These are phyloP conservation scores for Evansstolkia leycettana DNA, from an alignment of 495 filamentous ascomycete genomes.

Conservation along the genomic window DNA sequence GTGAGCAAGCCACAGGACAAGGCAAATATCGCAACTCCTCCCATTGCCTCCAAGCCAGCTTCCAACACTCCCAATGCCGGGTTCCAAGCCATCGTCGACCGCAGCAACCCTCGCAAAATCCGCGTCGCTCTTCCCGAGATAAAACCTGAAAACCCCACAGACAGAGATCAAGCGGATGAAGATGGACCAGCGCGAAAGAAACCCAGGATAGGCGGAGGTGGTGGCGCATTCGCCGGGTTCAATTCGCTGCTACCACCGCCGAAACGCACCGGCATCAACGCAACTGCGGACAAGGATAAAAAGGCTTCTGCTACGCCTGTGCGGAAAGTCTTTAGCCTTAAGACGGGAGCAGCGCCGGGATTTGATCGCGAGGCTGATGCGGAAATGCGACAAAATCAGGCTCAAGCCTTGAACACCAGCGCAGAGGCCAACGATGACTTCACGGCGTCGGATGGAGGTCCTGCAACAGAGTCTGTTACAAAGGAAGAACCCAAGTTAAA, in stretches of 20 bases:
- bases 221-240: slow-evolving; percentile 58
- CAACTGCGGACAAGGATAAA: slow-evolving; percentile 21
- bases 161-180: slow-evolving; percentile 13
- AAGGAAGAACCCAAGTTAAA: slow-evolving; percentile 41
- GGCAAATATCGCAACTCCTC: slow-evolving; percentile 16
- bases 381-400: slow-evolving; percentile 22
- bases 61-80: slow-evolving; percentile 26
- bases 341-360: slow-evolving; percentile 65
- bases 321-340: slow-evolving; percentile 48
- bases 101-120: slow-evolving; percentile 71
- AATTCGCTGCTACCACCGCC: slow-evolving; percentile 81
- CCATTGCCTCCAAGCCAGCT: slow-evolving; percentile 18
- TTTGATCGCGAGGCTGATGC: slow-evolving; percentile 53
- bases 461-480: slow-evolving; percentile 4
- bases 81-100: slow-evolving; percentile 67
- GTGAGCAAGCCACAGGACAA: slow-evolving; percentile 10
- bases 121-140: slow-evolving; percentile 53
- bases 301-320: slow-evolving; percentile 14
- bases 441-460: slow-evolving; percentile 11
- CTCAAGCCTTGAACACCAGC: slow-evolving; percentile 6
- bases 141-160: slow-evolving; percentile 28
- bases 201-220: slow-evolving; percentile 39
- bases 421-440: slow-evolving; percentile 7
- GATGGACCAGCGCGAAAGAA: slow-evolving; percentile 64
- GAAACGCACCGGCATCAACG: slow-evolving; percentile 45